These are phyloP conservation scores for Capronia epimyces DNA, from an alignment of 2,329 filamentous ascomycete genomes.

Conservation along the genomic window DNA sequence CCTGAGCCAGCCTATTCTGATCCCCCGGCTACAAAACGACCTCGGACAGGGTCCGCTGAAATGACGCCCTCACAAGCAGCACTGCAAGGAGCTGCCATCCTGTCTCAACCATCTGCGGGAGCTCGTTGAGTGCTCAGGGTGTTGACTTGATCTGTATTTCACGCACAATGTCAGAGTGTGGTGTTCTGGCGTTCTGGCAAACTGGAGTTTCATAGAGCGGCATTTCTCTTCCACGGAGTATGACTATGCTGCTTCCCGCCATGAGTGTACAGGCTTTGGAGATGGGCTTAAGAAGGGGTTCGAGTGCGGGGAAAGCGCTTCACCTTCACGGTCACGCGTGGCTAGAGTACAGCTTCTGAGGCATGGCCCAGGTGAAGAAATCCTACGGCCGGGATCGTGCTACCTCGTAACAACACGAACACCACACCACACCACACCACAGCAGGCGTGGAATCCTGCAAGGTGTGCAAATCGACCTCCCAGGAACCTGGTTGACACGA, in stretches of 20 bases:
- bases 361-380: too few relatives aligned
- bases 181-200: neutral
- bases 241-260: neutral
- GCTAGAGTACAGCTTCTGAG: too few relatives aligned
- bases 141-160: neutral
- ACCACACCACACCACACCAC: too few relatives aligned
- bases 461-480: too few relatives aligned
- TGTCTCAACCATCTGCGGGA: slow-evolving; percentile 17
- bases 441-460: too few relatives aligned
- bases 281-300: neutral
- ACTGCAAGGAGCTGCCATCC: slow-evolving; percentile 23
- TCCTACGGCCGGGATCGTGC: too few relatives aligned
- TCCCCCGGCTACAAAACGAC: slow-evolving; percentile 17
- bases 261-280: neutral
- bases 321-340: too few relatives aligned
- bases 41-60: slow-evolving; percentile 21
- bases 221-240: neutral
- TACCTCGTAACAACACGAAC: too few relatives aligned
- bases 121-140: neutral
- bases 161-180: neutral
- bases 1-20: slow-evolving; percentile 25
- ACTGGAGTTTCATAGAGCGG: neutral
- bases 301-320: too few relatives aligned
- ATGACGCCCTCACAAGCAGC: slow-evolving; percentile 25
- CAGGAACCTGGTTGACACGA: too few relatives aligned